Percentiles rank a stretch among this genome's conserved stretches.
Conservation (phyloP, 441 rosid genomes). For the Euphorbia schlechtendalii region DNA sequence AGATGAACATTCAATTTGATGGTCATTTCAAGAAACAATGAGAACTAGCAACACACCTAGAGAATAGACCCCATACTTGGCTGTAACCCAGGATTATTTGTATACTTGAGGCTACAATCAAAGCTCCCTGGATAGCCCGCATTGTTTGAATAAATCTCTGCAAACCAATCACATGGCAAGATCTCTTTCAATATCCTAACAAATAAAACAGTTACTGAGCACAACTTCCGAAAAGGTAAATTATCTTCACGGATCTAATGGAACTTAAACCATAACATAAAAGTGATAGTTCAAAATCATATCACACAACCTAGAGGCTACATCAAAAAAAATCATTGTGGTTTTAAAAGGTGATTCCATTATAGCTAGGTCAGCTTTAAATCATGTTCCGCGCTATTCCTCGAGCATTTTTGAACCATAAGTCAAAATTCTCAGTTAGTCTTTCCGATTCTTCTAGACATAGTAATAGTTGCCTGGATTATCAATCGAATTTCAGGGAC, state of each 20-base stretch:
- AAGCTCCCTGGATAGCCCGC: slow-evolving; percentile 98
- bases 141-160: slow-evolving; percentile 89
- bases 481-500: too few species aligned
- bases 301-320: slow-evolving; percentile 4
- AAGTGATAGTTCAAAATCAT: background rate
- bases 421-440: background rate
- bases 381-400: background rate
- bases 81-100: slow-evolving; percentile 94
- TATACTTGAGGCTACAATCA: slow-evolving; percentile 91
- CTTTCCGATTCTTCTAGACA: background rate
- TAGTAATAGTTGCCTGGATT: background rate
- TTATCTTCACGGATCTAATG: slow-evolving; percentile 6
- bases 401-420: background rate
- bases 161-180: slow-evolving; percentile 36
- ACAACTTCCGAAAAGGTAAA: slow-evolving; percentile 20
- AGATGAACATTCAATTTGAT: background rate
- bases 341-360: background rate
- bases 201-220: slow-evolving; percentile 29
- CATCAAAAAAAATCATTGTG: background rate
- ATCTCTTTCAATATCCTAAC: slow-evolving; percentile 40
- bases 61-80: slow-evolving; percentile 91
- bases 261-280: slow-evolving; percentile 4
- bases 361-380: background rate
- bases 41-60: slow-evolving; percentile 48
- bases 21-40: background rate